Conservation (phyloP, 805 yeast species). For the Cyberlindnera bimundalis region DNA sequence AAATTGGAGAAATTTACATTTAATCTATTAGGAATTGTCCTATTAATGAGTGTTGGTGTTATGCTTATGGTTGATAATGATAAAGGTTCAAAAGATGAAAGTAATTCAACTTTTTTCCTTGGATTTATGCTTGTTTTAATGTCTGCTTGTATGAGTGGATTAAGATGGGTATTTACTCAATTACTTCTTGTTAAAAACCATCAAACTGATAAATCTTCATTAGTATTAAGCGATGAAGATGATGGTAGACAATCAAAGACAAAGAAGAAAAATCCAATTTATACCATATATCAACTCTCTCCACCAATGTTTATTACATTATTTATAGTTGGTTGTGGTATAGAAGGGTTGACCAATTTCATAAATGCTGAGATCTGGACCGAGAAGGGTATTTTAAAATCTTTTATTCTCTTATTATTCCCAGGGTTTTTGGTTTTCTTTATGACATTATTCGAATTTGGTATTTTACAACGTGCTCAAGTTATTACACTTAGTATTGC, state of each 20-base stretch:
- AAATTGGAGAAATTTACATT: constrained; percentile 70
- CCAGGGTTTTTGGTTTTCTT: constrained; percentile 89
- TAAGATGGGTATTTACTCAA: constrained; percentile 95
- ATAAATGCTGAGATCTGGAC: constrained; percentile 58
- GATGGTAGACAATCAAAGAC: background rate
- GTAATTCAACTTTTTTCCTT: constrained; percentile 29
- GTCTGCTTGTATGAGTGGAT: constrained; percentile 81
- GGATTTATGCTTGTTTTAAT: constrained; percentile 75
- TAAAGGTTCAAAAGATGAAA: constrained; percentile 17
- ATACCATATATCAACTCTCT: constrained; percentile 77
- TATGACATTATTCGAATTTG: constrained; percentile 87
- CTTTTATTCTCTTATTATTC: constrained; percentile 56
- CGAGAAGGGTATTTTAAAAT: constrained; percentile 50
- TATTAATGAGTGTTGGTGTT: constrained; percentile 80
- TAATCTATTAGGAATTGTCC: constrained; percentile 65
- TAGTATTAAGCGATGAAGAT: background rate
- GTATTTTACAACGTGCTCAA: constrained; percentile 74
- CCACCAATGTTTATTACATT: constrained; percentile 77
- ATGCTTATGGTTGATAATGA: constrained; percentile 74
- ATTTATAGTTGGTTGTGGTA: constrained; percentile 54
- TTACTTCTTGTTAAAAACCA: constrained; percentile 62
- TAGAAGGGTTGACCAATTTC: constrained; percentile 67
- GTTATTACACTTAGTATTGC: constrained; percentile 85
- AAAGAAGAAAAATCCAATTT: constrained; percentile 61
- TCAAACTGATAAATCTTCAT: constrained; percentile 23